phyloP scores from a whole-genome alignment of 1,284 basidiomycete species.

The Ceraceosorus guamensis region DNA sequence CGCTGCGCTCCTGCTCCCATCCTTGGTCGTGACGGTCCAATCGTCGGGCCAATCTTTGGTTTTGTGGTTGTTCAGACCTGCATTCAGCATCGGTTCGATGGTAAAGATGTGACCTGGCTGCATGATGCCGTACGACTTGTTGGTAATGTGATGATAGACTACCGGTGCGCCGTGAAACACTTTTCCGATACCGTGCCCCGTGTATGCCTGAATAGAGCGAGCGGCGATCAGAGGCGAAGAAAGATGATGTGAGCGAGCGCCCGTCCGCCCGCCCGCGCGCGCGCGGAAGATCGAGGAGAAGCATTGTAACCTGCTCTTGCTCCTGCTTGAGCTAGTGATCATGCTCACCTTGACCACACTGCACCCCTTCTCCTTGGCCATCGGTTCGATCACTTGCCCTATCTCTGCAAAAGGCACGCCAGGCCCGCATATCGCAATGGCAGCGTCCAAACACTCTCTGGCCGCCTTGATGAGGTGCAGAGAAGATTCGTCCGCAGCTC shows the following conservation, averaged over 20 bases:
- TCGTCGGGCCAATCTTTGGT: conserved; percentile 49
- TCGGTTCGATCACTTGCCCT: conserved; percentile 64
- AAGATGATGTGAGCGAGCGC: neutral
- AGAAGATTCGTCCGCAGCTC: conserved; percentile 24
- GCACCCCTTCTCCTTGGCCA: conserved; percentile 51
- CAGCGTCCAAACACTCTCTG: conserved; percentile 61
- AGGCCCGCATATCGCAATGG: conserved; percentile 69
- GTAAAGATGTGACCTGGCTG: conserved; percentile 43
- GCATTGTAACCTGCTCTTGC: no score
- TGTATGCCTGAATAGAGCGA: conserved; percentile 55
- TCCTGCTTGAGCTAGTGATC: no score
- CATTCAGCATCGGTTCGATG: conserved; percentile 48
- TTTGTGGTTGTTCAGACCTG: conserved; percentile 38
- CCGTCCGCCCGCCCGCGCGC: no score
- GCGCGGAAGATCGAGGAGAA: no score
- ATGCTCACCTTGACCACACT: conserved; percentile 60
- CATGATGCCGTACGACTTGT: conserved; percentile 46
- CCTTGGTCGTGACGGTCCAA: conserved; percentile 44
- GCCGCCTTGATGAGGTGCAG: conserved; percentile 41
- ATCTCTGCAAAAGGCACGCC: conserved; percentile 67
- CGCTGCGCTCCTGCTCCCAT: conserved; percentile 40
- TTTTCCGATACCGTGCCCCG: conserved; percentile 78
- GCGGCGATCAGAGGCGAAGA: no score
- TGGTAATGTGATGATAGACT: conserved; percentile 62
- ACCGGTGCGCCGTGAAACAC: conserved; percentile 76